Evolutionary conservation across 306 rosid genomes (phyloP).

Genomic region (Cercis canadensis): DNA sequence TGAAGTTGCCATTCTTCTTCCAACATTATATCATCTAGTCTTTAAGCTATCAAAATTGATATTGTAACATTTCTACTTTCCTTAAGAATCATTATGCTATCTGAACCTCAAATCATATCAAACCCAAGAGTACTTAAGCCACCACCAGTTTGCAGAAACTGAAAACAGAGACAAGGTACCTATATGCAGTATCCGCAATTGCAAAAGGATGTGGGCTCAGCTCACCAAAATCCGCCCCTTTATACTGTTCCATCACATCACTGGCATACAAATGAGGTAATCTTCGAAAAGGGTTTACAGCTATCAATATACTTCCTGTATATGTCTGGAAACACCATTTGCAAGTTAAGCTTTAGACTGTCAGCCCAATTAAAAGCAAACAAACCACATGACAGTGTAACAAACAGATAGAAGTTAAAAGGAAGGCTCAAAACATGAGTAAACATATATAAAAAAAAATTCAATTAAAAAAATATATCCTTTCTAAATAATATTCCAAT

Average conservation of each 20-base stretch:
- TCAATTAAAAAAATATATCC: not conserved
- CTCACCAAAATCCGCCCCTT: slow-evolving; percentile 78
- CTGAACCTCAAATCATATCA: not conserved
- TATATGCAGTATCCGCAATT: slow-evolving; percentile 93
- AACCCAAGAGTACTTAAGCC: slow-evolving; percentile 6
- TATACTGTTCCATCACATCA: slow-evolving; percentile 79
- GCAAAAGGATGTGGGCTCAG: slow-evolving; percentile 98
- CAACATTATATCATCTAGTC: not conserved
- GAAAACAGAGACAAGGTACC: slow-evolving; percentile 57
- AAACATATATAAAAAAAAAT: not conserved
- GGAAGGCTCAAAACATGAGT: not conserved
- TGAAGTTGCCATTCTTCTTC: not conserved
- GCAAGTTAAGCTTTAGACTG: slow-evolving; percentile 34
- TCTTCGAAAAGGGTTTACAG: slow-evolving; percentile 92
- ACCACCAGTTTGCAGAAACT: slow-evolving; percentile 20
- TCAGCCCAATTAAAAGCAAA: slow-evolving; percentile 17
- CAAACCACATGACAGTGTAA: not conserved
- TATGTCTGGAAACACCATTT: slow-evolving; percentile 73
- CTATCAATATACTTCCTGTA: slow-evolving; percentile 94
- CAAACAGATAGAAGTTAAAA: not conserved
- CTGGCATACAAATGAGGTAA: slow-evolving; percentile 77
- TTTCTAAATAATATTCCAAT: not conserved
- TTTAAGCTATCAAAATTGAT: slow-evolving; percentile 5
- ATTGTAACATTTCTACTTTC: not conserved
- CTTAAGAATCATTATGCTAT: slow-evolving; percentile 1